Conservation (phyloP, 73 alveolate genomes). For the Breviolum minutum region DNA sequence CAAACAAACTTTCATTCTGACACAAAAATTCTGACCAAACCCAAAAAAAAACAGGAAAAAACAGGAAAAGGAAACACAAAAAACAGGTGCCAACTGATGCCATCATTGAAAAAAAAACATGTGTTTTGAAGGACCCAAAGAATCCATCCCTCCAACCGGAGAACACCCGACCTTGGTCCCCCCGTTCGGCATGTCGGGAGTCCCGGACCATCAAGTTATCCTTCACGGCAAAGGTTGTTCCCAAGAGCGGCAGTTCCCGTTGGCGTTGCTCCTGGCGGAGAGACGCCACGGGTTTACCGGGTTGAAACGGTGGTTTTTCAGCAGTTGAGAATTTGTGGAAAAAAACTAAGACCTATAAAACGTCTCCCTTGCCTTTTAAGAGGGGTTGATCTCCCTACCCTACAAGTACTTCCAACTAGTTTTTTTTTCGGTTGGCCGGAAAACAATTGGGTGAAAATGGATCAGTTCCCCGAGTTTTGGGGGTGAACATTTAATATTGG, state of each 20-base stretch:
- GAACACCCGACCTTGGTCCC: not conserved
- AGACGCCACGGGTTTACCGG: not conserved
- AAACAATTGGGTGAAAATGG: too few relatives aligned
- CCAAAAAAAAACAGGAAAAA: too few relatives aligned
- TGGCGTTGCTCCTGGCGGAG: conserved; percentile 67
- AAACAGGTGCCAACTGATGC: not conserved
- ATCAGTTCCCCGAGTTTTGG: too few relatives aligned
- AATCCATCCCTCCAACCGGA: not conserved
- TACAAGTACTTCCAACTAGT: too few relatives aligned
- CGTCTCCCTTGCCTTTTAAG: too few relatives aligned
- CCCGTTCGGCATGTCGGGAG: not conserved
- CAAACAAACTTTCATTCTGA: too few relatives aligned
- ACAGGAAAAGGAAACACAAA: not conserved
- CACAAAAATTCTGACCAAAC: too few relatives aligned
- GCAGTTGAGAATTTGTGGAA: not conserved
- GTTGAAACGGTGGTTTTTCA: not conserved
- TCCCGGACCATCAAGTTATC: conserved; percentile 67
- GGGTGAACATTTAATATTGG: too few relatives aligned
- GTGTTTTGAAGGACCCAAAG: not conserved
- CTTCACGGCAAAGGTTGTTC: conserved; percentile 74
- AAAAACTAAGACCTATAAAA: not conserved
- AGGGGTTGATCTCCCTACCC: too few relatives aligned
- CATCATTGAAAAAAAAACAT: not conserved
- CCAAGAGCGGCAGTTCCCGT: conserved; percentile 44
- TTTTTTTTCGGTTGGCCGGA: too few relatives aligned